Conservation (phyloP, 441 rosid genomes). For the Aleurites moluccanus region DNA sequence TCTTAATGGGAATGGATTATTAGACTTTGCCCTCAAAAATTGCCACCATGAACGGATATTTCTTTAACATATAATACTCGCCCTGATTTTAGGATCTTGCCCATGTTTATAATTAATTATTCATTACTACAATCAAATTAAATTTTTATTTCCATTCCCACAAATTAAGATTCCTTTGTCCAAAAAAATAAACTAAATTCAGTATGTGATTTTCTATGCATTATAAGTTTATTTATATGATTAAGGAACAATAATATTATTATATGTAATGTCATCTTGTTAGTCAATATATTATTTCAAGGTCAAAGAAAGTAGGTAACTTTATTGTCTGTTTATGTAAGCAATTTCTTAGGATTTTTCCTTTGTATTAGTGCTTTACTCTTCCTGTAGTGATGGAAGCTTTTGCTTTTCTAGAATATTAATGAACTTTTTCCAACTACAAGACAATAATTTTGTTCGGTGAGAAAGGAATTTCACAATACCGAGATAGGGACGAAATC, state of each 20-base stretch:
- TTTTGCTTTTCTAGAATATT: not conserved
- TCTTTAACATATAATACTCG: not conserved
- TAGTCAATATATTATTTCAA: not conserved
- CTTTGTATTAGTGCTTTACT: not conserved
- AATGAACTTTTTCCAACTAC: not conserved
- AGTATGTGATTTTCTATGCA: not conserved
- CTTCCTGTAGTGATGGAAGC: not conserved
- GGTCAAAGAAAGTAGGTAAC: not conserved
- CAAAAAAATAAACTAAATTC: too few relatives aligned
- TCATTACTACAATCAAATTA: too few relatives aligned
- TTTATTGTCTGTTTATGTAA: not conserved
- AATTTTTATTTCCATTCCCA: too few relatives aligned
- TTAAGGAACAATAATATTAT: not conserved
- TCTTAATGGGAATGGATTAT: too few relatives aligned
- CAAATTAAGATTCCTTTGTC: too few relatives aligned
- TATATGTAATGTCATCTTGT: not conserved
- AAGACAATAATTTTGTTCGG: not conserved
- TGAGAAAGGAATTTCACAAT: not conserved
- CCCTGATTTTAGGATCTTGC: slow-evolving; percentile 11
- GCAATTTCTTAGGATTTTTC: not conserved
- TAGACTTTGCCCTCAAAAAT: not conserved
- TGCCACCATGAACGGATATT: not conserved
- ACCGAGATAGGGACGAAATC: too few relatives aligned
- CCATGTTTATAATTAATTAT: not conserved
- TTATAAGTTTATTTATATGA: not conserved